Evolutionary conservation across 345 rosid species (phyloP).

Genomic region (Lepidium didymum): DNA sequence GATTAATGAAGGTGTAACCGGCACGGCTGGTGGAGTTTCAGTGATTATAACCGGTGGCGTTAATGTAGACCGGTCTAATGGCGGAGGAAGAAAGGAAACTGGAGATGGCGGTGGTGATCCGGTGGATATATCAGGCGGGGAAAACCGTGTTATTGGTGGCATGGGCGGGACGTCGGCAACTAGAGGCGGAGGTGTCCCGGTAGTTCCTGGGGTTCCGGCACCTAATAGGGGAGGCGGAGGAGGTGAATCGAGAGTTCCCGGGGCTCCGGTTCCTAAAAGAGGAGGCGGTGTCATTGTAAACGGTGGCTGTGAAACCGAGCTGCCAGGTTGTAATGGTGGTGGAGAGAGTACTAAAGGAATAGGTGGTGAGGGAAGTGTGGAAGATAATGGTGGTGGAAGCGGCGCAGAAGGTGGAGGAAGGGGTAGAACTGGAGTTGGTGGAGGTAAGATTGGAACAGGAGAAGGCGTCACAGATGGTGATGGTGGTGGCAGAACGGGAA

Average conservation of each 20-base stretch:
- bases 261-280: background rate
- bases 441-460: conserved; percentile 3
- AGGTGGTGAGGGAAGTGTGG: conserved; percentile 24
- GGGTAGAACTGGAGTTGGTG: conserved; percentile 15
- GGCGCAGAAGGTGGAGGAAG: conserved; percentile 20
- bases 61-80: conserved; percentile 10
- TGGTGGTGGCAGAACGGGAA: conserved; percentile 12
- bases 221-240: background rate
- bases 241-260: background rate
- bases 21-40: conserved; percentile 1
- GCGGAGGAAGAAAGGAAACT: conserved; percentile 10
- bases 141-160: conserved; percentile 18
- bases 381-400: conserved; percentile 22
- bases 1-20: background rate
- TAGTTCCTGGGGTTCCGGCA: background rate
- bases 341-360: conserved; percentile 19
- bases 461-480: conserved; percentile 11
- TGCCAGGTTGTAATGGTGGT: conserved; percentile 11
- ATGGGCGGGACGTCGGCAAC: conserved; percentile 8
- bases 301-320: conserved; percentile 17
- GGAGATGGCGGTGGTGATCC: conserved; percentile 11
- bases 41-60: conserved; percentile 14
- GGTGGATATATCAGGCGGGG: background rate
- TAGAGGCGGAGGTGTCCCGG: background rate
- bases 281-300: conserved; percentile 10